Evolutionary conservation across 2,329 filamentous ascomycete genomes (phyloP).

Genomic region (Lecanosticta acicola): DNA sequence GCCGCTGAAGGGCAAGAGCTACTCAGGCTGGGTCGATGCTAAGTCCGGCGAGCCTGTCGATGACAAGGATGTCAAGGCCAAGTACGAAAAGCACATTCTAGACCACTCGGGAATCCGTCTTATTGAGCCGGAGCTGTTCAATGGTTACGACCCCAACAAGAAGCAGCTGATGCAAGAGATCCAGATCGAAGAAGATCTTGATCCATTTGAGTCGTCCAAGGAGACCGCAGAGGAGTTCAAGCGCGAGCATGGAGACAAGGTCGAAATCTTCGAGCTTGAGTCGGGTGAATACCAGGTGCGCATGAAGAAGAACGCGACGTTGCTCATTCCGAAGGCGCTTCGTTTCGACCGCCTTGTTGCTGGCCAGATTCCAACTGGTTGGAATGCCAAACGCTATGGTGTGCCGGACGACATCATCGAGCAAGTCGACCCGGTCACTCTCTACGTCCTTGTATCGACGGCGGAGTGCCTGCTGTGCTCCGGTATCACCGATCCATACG

Average conservation of each 20-base stretch:
- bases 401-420: conserved; percentile 96
- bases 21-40: conserved; percentile 92
- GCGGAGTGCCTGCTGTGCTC: conserved; percentile 84
- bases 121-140: conserved; percentile 95
- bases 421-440: conserved; percentile 92
- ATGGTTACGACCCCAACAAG: conserved; percentile 95
- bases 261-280: conserved; percentile 90
- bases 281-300: conserved; percentile 92
- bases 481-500: conserved; percentile 97
- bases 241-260: conserved; percentile 94
- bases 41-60: conserved; percentile 94
- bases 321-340: conserved; percentile 94
- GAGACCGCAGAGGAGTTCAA: conserved; percentile 97
- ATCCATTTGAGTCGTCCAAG: conserved; percentile 94
- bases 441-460: conserved; percentile 91
- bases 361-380: conserved; percentile 92
- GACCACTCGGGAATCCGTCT: conserved; percentile 96
- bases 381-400: conserved; percentile 94
- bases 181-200: conserved; percentile 92
- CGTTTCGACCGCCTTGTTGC: conserved; percentile 96
- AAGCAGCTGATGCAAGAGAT: conserved; percentile 98
- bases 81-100: conserved; percentile 95
- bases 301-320: conserved; percentile 88
- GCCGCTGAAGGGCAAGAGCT: conserved; percentile 88
- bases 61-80: conserved; percentile 94